Base-by-base conservation (phyloP, 2,329 filamentous ascomycete genomes). In the Paramyrothecium sp. region DNA sequence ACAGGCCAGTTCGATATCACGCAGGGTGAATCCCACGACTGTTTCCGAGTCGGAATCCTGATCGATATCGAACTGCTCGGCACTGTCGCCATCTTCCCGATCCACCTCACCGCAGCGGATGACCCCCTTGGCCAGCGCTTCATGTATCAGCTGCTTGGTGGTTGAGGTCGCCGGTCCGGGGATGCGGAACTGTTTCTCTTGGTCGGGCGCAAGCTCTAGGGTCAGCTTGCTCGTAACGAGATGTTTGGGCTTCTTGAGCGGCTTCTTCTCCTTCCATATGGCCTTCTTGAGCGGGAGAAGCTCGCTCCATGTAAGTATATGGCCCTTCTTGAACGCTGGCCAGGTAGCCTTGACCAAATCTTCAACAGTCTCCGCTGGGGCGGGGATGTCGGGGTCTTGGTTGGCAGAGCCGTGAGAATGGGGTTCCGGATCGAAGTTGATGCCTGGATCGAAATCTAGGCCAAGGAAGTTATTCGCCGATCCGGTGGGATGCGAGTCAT, bases 161-260 rank as follows among this genome's bases (percentile, higher is more conserved):
- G 70, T 72, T 3, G 73, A 67, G 3, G 78, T 76, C 1, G 82
- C 80, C 23, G 86, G 81, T 1, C 87, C 87, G 0, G 86, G 81
- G n/a, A 94, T 85, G 56, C 88, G 87, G 71, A 98, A 99, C 23
- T 84, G 81, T 65, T 92, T 92, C 71, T 96, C 91, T 63, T 96
- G 90, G 65, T 98, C 95, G 51, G 85, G 82, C 3, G 91, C 89
- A 34, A 98, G 78, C 60, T 99, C 95, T 16, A 99, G 81, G 60
- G 87, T 92, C 56, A 97, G 82, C 73, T 99, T 99, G 20, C 89
- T 93, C 0, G 92, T 92, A 5, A 92, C 83, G 3, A 98, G 81
- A 17, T 91, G 81, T 73, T 93, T 95, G 1, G 92, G 91, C 46
- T 87, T 88, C 73, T 92, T 96, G 1, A 81, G 63, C 0, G 93